Evolutionary conservation across 208 protist species (phyloP).

Genomic region (Trypanosoma mega): DNA sequence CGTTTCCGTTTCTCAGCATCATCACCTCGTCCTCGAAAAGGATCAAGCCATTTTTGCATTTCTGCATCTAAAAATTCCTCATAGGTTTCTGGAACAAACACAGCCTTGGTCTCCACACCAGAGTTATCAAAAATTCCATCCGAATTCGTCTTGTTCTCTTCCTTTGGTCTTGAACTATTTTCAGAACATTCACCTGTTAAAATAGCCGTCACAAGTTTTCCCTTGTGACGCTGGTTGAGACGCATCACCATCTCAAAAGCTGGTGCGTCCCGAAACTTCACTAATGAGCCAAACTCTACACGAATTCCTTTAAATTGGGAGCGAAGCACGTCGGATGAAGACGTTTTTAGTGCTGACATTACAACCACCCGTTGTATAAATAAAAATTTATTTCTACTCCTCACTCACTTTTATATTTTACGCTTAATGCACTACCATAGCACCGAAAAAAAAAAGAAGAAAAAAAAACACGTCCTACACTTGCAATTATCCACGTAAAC

Average conservation of each 20-base stretch:
- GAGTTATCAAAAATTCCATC: not conserved
- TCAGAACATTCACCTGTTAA: not conserved
- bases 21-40: slow-evolving; percentile 22
- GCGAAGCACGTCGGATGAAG: slow-evolving; percentile 13
- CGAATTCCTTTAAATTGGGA: slow-evolving; percentile 27
- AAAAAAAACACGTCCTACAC: slow-evolving; percentile 2
- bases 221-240: slow-evolving; percentile 30
- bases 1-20: slow-evolving; percentile 6
- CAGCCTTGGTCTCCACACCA: slow-evolving; percentile 3
- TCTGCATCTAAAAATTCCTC: slow-evolving; percentile 27
- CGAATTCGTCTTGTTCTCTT: not conserved
- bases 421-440: not conserved
- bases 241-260: slow-evolving; percentile 51
- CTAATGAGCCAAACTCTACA: slow-evolving; percentile 30
- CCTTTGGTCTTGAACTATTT: not conserved
- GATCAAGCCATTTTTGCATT: slow-evolving; percentile 46
- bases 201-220: slow-evolving; percentile 22
- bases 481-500: not conserved
- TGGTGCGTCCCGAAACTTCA: slow-evolving; percentile 37
- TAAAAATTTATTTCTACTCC: not conserved
- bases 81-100: slow-evolving; percentile 34
- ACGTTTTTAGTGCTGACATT: not conserved
- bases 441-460: slow-evolving; percentile 4
- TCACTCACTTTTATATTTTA: not conserved
- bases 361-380: not conserved